Base-by-base conservation (phyloP, 1,284 basidiomycete genomes). In the Naganishia liquefaciens region DNA sequence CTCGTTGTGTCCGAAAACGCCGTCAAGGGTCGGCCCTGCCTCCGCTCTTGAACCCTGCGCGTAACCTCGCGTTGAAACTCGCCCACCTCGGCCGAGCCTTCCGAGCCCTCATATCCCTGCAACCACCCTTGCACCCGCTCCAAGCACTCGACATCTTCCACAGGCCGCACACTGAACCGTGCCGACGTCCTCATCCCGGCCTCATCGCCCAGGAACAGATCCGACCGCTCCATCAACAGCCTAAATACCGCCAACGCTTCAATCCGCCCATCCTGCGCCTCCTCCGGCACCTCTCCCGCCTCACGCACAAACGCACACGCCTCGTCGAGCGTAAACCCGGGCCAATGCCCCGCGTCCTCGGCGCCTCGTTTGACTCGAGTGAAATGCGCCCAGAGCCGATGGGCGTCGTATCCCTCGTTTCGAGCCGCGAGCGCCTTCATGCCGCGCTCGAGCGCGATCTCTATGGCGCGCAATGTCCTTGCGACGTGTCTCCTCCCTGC, bases 91-190 rank as follows among this genome's bases (percentile, higher is more conserved):
- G 75, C 77, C 1, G 87, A 87, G 70, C 87, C 88, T 1, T 83
- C 42, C 5, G 15, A 17, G 15, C 51, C 46, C 40, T 66, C 64
- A 5, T 49, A 23, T 80, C 76, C 66, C 30, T 72, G 55, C 17
- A 84, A 79, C 85, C 90, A 86, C 1, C 79, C 71, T 17, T 76
- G 76, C 3, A 93, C 85, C 0, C 71, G 74, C n/a, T 82, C 63
- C 28, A 93, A 75, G 44, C 83, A 83, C 21, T 83, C 71, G 1
- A 90, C 79, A 44, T 91, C 85, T 0, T 80, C 78, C 33, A 80
- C 76, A 1, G 90, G 88, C 2, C 93, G 86, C 43, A 94, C 84
- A 42, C 82, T 74, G 79, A 94, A 93, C 0, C 73, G 79, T 55
- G 87, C 85, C 3, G 80, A 81, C 15, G 79, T 71, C 47, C 85